A percentile compares a stretch with the other conserved stretches of the same genome.
Conservation (phyloP, 2,329 filamentous ascomycete genomes). For the Hortaea sp. region DNA sequence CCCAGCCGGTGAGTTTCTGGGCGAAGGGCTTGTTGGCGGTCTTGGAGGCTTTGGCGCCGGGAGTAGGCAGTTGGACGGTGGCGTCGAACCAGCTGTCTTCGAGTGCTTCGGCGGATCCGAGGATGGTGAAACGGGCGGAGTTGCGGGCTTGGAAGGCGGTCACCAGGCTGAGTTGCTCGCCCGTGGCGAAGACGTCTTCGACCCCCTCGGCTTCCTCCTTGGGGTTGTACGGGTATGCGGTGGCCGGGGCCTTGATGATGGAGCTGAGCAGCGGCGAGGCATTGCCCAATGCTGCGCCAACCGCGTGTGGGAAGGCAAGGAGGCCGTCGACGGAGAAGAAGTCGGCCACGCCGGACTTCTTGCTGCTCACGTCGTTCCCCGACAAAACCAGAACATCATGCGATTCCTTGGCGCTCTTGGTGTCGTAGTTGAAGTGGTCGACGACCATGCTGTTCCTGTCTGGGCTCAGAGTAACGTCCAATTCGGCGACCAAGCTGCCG, state of each 20-base stretch:
- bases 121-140: constrained; percentile 75
- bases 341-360: constrained; percentile 61
- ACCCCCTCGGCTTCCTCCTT: constrained; percentile 66
- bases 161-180: constrained; percentile 74
- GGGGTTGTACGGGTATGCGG: constrained; percentile 87
- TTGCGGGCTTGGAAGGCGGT: constrained; percentile 85
- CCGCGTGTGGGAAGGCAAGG: constrained; percentile 70
- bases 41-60: constrained; percentile 43
- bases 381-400: constrained; percentile 83
- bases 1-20: constrained; percentile 79
- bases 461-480: constrained; percentile 77
- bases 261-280: constrained; percentile 66
- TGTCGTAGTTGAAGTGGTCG: constrained; percentile 93
- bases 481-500: constrained; percentile 69
- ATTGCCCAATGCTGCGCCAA: constrained; percentile 73
- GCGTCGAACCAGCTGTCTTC: constrained; percentile 83
- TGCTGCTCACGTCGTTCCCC: constrained; percentile 48
- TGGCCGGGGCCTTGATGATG: constrained; percentile 69
- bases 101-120: constrained; percentile 79
- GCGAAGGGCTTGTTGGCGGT: constrained; percentile 79
- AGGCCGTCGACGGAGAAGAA: constrained; percentile 64
- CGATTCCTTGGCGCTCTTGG: constrained; percentile 61
- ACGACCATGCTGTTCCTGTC: constrained; percentile 80
- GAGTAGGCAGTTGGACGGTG: constrained; percentile 50
- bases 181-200: constrained; percentile 77